These are phyloP conservation scores for Phytopythium vexans DNA, from an alignment of 352 stramenopile genomes.

Conservation along the genomic window DNA sequence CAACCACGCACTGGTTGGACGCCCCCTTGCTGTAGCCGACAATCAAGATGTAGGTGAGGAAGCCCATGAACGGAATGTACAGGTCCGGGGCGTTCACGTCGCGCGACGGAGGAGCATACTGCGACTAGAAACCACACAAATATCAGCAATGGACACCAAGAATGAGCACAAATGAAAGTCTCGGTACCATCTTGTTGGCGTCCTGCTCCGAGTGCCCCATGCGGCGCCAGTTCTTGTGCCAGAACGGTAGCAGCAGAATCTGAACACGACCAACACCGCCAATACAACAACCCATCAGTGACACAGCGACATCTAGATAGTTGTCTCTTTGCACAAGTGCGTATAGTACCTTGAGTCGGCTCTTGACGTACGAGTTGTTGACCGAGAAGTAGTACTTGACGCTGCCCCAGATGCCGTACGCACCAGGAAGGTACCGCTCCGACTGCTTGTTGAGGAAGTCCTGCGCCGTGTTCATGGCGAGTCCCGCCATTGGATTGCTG, in stretches of 20 bases:
- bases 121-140: conserved; percentile 8
- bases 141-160: background rate
- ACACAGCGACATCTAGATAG: background rate
- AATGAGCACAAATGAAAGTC: background rate
- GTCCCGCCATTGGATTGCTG: conserved; percentile 83
- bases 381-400: conserved; percentile 90
- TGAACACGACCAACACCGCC: conserved; percentile 11
- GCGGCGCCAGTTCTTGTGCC: conserved; percentile 85
- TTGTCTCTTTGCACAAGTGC: background rate
- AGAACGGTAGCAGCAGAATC: conserved; percentile 85
- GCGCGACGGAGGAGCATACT: conserved; percentile 88
- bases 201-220: conserved; percentile 59
- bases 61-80: conserved; percentile 99
- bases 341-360: conserved; percentile 64
- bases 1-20: conserved; percentile 72
- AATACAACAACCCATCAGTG: background rate
- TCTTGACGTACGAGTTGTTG: conserved; percentile 89
- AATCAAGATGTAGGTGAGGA: conserved; percentile 98
- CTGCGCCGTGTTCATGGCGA: conserved; percentile 83
- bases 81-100: conserved; percentile 98
- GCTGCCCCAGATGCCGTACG: conserved; percentile 74
- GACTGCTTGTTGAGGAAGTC: conserved; percentile 84
- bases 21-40: conserved; percentile 96
- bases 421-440: conserved; percentile 73
- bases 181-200: conserved; percentile 51